A percentile compares a stretch with the other conserved stretches of the same genome.
Conservation (phyloP, 129 eudicot species). For the Flaveria brownii region DNA sequence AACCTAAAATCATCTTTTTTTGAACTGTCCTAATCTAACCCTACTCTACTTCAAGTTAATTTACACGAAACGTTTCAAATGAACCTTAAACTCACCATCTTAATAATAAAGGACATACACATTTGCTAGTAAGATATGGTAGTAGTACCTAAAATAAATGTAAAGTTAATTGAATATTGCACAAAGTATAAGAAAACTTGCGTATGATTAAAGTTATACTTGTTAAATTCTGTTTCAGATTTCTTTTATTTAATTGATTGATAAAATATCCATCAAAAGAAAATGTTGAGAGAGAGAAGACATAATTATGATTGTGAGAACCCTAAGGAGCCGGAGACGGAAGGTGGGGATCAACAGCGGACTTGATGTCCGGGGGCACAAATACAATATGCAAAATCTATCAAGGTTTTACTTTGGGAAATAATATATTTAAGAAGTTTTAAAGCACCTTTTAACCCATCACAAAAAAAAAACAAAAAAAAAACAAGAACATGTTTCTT, state of each 20-base stretch:
- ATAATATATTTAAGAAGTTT: neutral
- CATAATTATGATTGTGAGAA: conserved; percentile 27
- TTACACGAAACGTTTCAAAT: no score
- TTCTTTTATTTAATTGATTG: neutral
- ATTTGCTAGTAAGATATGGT: no score
- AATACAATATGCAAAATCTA: neutral
- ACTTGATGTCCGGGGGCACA: conserved; percentile 21
- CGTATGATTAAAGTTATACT: neutral
- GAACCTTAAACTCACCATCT: no score
- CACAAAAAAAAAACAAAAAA: neutral
- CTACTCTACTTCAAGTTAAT: no score
- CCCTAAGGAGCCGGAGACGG: conserved; percentile 49
- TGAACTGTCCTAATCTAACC: no score
- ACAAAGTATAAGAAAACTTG: neutral
- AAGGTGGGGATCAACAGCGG: conserved; percentile 22
- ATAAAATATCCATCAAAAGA: neutral
- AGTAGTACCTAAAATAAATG: no score
- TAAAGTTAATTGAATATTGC: no score
- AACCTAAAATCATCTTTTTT: no score
- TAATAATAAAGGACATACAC: no score
- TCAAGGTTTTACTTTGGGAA: neutral
- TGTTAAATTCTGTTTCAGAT: neutral
- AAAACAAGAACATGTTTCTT: neutral
- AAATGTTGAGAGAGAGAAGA: neutral
- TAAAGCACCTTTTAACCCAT: neutral